Percentiles rank a stretch among this genome's conserved stretches.
Evolutionary conservation across 345 rosid genomes (phyloP).

Genomic region (Passiflora organensis): DNA sequence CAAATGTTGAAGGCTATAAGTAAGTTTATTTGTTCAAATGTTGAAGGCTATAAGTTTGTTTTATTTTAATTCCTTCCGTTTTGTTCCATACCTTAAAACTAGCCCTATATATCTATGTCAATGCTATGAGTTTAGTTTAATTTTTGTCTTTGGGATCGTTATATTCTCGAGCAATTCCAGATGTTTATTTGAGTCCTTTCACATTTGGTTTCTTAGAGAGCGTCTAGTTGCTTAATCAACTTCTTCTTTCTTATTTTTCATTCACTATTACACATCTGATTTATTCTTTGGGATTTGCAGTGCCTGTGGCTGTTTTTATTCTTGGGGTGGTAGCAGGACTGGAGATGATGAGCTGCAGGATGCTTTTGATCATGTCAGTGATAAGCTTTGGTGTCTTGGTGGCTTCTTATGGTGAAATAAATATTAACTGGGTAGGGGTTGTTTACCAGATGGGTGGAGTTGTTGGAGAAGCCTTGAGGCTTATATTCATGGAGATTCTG

Average conservation of each 20-base stretch:
- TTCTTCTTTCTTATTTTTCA: not conserved
- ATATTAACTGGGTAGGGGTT: conserved; percentile 93
- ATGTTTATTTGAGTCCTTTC: too few relatives aligned
- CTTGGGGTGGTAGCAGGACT: conserved; percentile 96
- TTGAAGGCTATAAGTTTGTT: conserved; percentile 89
- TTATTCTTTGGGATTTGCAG: conserved; percentile 50
- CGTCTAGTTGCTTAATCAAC: not conserved
- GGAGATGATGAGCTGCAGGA: conserved; percentile 88
- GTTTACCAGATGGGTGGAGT: conserved; percentile 99
- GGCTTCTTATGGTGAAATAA: conserved; percentile 90
- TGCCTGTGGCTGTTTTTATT: conserved; percentile 95
- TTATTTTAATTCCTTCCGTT: not conserved
- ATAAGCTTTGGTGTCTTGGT: conserved; percentile 95
- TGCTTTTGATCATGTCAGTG: conserved; percentile 90
- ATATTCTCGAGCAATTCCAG: too few relatives aligned
- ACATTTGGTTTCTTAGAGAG: too few relatives aligned
- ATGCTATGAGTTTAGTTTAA: too few relatives aligned
- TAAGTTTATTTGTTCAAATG: conserved; percentile 93
- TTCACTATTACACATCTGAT: conserved; percentile 12
- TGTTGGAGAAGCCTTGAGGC: conserved; percentile 85
- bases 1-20: conserved; percentile 98
- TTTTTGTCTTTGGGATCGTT: too few relatives aligned
- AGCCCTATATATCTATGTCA: too few relatives aligned
- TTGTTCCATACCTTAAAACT: not conserved
- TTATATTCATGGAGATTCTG: conserved; percentile 89